Evolutionary conservation across 2,329 filamentous ascomycete species (phyloP).

Genomic region (Stagonosporopsis vannaccii): DNA sequence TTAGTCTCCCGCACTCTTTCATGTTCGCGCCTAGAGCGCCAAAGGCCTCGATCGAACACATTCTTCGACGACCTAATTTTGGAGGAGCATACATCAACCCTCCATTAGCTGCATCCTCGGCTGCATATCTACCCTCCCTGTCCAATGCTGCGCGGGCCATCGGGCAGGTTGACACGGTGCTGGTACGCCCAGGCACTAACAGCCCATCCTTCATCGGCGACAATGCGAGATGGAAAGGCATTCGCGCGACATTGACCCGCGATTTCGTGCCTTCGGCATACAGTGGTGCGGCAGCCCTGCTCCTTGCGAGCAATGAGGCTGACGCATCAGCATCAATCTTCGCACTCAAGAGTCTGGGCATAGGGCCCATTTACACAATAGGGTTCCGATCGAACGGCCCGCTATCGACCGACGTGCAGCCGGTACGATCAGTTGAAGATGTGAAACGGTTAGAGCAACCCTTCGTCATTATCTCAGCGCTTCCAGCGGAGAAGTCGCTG

Average conservation of each 20-base stretch:
- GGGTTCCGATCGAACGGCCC: constrained; percentile 71
- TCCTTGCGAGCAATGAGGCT: constrained; percentile 74
- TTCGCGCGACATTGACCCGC: constrained; percentile 78
- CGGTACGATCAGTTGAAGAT: constrained; percentile 74
- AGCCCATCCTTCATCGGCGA: constrained; percentile 69
- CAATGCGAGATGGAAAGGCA: constrained; percentile 86
- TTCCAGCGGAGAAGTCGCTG: constrained; percentile 79
- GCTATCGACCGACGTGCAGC: constrained; percentile 70
- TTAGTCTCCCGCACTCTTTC: constrained; percentile 86
- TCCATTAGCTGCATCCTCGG: constrained; percentile 63
- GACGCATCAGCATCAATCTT: constrained; percentile 82
- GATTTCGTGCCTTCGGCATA: constrained; percentile 87
- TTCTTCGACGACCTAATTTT: constrained; percentile 77
- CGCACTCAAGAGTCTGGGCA: constrained; percentile 75
- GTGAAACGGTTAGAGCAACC: constrained; percentile 81
- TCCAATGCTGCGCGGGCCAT: constrained; percentile 81
- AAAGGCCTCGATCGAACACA: constrained; percentile 72
- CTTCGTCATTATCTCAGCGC: constrained; percentile 81
- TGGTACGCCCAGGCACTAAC: constrained; percentile 62
- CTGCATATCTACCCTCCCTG: constrained; percentile 67
- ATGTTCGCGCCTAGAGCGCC: constrained; percentile 75
- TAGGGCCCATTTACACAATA: constrained; percentile 83
- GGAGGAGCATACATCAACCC: constrained; percentile 84
- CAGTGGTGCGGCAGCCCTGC: constrained; percentile 74
- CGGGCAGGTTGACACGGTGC: constrained; percentile 82